Percentiles rank a stretch among this genome's conserved stretches.
These are phyloP conservation scores for Botryotinia convoluta DNA, from an alignment of 2,329 filamentous ascomycete species.

Conservation along the genomic window DNA sequence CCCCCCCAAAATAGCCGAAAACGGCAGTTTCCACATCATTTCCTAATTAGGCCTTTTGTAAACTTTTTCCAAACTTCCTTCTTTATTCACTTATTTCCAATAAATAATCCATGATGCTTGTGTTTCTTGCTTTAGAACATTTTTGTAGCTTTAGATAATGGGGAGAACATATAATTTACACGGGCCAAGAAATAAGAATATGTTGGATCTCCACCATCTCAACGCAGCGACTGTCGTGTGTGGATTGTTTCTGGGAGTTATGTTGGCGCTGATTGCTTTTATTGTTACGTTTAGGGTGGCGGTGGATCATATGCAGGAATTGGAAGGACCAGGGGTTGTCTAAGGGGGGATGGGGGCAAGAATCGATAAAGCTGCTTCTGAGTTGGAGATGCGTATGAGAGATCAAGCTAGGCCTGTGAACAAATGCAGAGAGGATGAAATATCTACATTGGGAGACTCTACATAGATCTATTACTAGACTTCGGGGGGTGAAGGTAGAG, in stretches of 20 bases:
- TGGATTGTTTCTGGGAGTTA: conserved; percentile 14
- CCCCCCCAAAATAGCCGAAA: conserved; percentile 6
- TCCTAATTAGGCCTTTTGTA: background rate
- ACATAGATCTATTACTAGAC: no score
- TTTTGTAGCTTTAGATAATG: background rate
- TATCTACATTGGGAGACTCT: background rate
- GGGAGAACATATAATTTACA: background rate
- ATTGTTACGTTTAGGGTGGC: conserved; percentile 16
- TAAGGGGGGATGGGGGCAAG: background rate
- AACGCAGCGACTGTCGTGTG: conserved; percentile 12
- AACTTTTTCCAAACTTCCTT: background rate
- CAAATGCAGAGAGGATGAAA: background rate
- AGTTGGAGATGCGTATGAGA: background rate
- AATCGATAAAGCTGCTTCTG: no score
- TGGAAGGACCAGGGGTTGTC: background rate
- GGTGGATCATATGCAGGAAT: conserved; percentile 1
- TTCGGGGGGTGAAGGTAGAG: background rate
- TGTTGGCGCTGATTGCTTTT: conserved; percentile 8
- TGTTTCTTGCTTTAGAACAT: background rate
- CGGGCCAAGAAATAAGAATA: conserved; percentile 3
- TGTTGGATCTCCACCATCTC: conserved; percentile 14
- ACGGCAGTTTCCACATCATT: background rate
- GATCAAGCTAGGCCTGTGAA: background rate
- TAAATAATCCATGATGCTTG: background rate
- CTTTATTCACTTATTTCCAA: conserved; percentile 2